Conservation (phyloP, 139 green algal species). For the Coelastrella sp. region DNA sequence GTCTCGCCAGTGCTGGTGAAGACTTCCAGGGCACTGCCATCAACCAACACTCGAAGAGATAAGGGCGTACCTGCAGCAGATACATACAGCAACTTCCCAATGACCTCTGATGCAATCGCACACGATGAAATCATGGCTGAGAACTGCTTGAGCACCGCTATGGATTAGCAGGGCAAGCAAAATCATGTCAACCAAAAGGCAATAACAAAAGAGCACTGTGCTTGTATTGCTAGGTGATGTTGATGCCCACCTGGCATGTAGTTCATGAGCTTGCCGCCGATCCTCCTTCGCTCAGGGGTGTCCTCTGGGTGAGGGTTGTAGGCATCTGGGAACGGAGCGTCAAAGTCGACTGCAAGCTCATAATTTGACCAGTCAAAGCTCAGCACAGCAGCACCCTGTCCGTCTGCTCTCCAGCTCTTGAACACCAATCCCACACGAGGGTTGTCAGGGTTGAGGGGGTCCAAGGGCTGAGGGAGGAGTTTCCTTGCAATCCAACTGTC, state of each 20-base stretch:
- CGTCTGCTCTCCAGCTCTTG: slow-evolving; percentile 67
- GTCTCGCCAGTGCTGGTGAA: slow-evolving; percentile 64
- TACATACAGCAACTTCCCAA: not conserved
- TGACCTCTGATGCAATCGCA: too few relatives aligned
- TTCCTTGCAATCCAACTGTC: not conserved
- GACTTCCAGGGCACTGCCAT: slow-evolving; percentile 82
- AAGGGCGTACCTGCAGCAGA: slow-evolving; percentile 53
- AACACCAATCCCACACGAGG: slow-evolving; percentile 62
- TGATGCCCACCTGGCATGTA: not conserved
- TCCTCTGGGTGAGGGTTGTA: slow-evolving; percentile 31
- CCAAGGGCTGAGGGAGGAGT: not conserved
- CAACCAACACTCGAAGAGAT: slow-evolving; percentile 80
- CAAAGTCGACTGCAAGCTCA: slow-evolving; percentile 57
- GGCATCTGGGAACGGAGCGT: slow-evolving; percentile 26
- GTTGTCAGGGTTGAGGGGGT: not conserved
- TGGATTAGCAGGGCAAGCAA: too few relatives aligned
- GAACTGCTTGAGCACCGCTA: too few relatives aligned
- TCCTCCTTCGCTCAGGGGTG: slow-evolving; percentile 6
- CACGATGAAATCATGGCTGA: too few relatives aligned
- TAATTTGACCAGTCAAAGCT: slow-evolving; percentile 71
- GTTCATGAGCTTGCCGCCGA: slow-evolving; percentile 11
- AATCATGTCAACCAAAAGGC: too few relatives aligned
- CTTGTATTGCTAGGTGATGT: too few relatives aligned
- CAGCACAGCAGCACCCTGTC: slow-evolving; percentile 74
- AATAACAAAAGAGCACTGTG: too few relatives aligned